Evolutionary conservation across 1,284 basidiomycete species (phyloP).

Genomic region (Exobasidium cylindrosporum): DNA sequence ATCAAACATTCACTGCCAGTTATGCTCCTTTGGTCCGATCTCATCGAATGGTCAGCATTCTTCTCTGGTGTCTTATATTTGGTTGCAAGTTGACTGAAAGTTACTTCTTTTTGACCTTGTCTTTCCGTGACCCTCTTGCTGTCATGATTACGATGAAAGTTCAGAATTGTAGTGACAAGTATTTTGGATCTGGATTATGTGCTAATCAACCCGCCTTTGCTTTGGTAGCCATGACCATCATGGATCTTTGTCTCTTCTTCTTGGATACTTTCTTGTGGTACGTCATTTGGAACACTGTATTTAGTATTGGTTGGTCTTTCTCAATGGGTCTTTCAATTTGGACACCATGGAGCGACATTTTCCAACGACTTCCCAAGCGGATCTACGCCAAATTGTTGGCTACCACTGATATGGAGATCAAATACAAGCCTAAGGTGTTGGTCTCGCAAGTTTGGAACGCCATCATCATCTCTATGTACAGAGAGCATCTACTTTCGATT

Average conservation of each 20-base stretch:
- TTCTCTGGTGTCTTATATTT: constrained; percentile 53
- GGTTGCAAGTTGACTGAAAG: constrained; percentile 56
- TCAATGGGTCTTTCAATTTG: constrained; percentile 55
- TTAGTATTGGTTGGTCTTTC: constrained; percentile 55
- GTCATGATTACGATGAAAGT: constrained; percentile 54
- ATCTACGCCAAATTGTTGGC: constrained; percentile 55
- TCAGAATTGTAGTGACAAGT: constrained; percentile 51
- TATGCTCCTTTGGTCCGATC: constrained; percentile 44
- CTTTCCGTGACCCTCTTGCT: constrained; percentile 53
- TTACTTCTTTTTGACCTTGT: constrained; percentile 55
- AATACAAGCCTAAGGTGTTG: constrained; percentile 56
- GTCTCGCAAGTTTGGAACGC: constrained; percentile 56
- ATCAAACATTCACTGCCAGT: constrained; percentile 54
- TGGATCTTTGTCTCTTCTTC: constrained; percentile 55
- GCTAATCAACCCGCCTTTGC: constrained; percentile 52
- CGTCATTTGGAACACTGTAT: constrained; percentile 56
- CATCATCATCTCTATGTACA: constrained; percentile 56
- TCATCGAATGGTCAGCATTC: constrained; percentile 47
- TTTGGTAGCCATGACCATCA: constrained; percentile 52
- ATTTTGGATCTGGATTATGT: constrained; percentile 53
- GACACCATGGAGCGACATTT: constrained; percentile 56
- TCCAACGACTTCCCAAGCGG: constrained; percentile 55
- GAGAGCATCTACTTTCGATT: constrained; percentile 54
- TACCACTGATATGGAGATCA: constrained; percentile 55
- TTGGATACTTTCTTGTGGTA: constrained; percentile 56